phyloP scores from a whole-genome alignment of 2,329 filamentous ascomycete species.

The Epichloe baconii region DNA sequence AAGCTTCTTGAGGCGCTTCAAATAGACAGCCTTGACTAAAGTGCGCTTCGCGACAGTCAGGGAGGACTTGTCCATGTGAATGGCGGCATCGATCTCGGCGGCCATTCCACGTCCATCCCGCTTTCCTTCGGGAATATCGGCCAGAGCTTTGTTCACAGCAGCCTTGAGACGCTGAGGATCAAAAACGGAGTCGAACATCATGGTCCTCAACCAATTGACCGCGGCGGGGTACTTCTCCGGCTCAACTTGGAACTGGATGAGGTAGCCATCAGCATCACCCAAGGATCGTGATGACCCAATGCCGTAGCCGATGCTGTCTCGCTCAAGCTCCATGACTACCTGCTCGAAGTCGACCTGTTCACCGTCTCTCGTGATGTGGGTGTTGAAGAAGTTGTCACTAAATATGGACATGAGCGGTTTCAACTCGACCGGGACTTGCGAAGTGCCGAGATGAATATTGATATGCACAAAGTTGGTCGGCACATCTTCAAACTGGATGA shows the following conservation, averaged over 20 bases:
- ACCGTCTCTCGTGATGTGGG: slow-evolving; percentile 66
- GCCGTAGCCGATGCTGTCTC: slow-evolving; percentile 75
- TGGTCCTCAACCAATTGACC: slow-evolving; percentile 70
- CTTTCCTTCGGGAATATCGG: slow-evolving; percentile 86
- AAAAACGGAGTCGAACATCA: slow-evolving; percentile 83
- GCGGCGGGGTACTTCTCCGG: slow-evolving; percentile 73
- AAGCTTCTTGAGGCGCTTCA: slow-evolving; percentile 73
- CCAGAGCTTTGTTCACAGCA: slow-evolving; percentile 65
- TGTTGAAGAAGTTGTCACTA: slow-evolving; percentile 87
- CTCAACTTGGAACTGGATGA: slow-evolving; percentile 75
- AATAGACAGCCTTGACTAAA: slow-evolving; percentile 74
- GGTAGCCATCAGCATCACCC: slow-evolving; percentile 69
- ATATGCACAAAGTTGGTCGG: slow-evolving; percentile 86
- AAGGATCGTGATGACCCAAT: slow-evolving; percentile 56
- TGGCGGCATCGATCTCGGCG: slow-evolving; percentile 55
- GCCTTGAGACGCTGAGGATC: slow-evolving; percentile 55
- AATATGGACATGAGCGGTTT: slow-evolving; percentile 79
- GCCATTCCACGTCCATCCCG: slow-evolving; percentile 64
- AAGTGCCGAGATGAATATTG: slow-evolving; percentile 66
- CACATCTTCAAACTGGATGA: slow-evolving; percentile 95
- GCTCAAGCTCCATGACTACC: slow-evolving; percentile 80
- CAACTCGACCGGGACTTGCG: slow-evolving; percentile 62
- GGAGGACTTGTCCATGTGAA: slow-evolving; percentile 67
- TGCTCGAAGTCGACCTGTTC: slow-evolving; percentile 76
- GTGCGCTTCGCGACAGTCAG: slow-evolving; percentile 66